Percentiles rank a stretch among this genome's conserved stretches.
Conservation (phyloP, 495 filamentous ascomycete genomes). For the Daldinia bambusicola region DNA sequence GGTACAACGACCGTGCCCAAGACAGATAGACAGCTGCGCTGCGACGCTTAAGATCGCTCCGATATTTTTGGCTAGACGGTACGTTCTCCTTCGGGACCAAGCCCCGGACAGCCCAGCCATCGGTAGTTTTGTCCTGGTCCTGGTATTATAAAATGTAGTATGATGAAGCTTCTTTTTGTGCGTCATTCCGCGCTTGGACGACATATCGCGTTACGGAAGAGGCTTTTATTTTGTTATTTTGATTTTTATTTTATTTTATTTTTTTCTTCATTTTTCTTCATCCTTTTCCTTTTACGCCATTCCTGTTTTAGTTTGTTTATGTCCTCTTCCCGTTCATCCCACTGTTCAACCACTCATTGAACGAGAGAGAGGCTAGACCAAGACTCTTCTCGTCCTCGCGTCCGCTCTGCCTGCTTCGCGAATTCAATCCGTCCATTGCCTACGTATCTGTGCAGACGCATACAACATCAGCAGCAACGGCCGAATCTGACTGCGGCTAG, state of each 20-base stretch:
- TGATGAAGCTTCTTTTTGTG: slow-evolving; percentile 21
- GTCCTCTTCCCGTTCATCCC: neutral
- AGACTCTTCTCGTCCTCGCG: neutral
- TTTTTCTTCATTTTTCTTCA: too few species aligned
- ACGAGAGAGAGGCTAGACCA: neutral
- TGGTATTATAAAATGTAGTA: slow-evolving; percentile 26
- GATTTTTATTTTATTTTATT: too few species aligned
- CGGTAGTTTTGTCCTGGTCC: slow-evolving; percentile 33
- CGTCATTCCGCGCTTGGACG: slow-evolving; percentile 39
- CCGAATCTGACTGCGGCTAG: slow-evolving; percentile 43
- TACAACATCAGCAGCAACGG: slow-evolving; percentile 40
- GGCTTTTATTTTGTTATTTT: too few species aligned
- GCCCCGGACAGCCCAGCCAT: slow-evolving; percentile 39
- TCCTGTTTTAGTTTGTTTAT: neutral
- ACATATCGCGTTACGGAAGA: slow-evolving; percentile 29
- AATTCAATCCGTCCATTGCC: slow-evolving; percentile 32
- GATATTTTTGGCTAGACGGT: slow-evolving; percentile 47
- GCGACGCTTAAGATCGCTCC: slow-evolving; percentile 45
- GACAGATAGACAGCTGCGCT: slow-evolving; percentile 44
- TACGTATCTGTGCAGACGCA: slow-evolving; percentile 42
- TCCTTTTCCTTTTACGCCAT: neutral
- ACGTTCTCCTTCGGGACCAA: slow-evolving; percentile 43
- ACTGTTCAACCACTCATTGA: slow-evolving; percentile 1
- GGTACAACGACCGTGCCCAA: slow-evolving; percentile 45
- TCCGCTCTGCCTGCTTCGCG: slow-evolving; percentile 21